Evolutionary conservation across 2,329 filamentous ascomycete genomes (phyloP), one percentile per base, ranked within the genome.

Genomic region (Aspergillus sp.): DNA sequence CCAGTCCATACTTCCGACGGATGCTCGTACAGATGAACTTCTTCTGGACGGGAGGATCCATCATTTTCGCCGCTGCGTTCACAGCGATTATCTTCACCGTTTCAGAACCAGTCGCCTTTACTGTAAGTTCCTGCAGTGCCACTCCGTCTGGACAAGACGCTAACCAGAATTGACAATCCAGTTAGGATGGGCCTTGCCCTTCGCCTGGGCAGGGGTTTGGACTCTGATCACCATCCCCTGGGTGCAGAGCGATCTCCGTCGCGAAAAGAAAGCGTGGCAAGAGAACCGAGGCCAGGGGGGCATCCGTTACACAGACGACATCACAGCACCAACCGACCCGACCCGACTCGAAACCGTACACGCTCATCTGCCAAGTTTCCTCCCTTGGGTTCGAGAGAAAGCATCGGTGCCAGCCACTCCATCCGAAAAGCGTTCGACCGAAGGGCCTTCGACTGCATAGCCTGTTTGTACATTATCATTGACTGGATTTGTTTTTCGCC

Each of bases 1-100:
- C 77, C 3, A 84, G 81, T 52, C 75, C 75, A 50, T 73, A 76
- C 49, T 84, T 85, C 60, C 71, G 81, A 42, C 71, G 71, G 23
- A 78, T 83, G 75, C 71, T 84, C 4, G 76, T 76, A 47, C 72
- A 76, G 47, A 74, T 83, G 66, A 83, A 82, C 55, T 77, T 78
- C 58, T 82, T 84, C 60, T 84, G 81, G 81, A 80, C 76, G 1
- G 73, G 78, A 11, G 80, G 80, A 1, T 73, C 76, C 1, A 64
- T 81, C n/a, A 47, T 79, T 5, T 71, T 71, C 40, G 79, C 78
- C 1, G 70, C 73, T 4, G 74, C 71, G 16, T 75, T 78, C 14
- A 75, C 80, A 10, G 74, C 73, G 0, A 70, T 81, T 2, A 65
- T 82, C 36, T 80, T 80, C 63, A 78, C 76, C 0, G 73, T 79